Evolutionary conservation across 106 monocot species (phyloP), one percentile per base, ranked within the genome.

Genomic region (Dendrobium catenatum): DNA sequence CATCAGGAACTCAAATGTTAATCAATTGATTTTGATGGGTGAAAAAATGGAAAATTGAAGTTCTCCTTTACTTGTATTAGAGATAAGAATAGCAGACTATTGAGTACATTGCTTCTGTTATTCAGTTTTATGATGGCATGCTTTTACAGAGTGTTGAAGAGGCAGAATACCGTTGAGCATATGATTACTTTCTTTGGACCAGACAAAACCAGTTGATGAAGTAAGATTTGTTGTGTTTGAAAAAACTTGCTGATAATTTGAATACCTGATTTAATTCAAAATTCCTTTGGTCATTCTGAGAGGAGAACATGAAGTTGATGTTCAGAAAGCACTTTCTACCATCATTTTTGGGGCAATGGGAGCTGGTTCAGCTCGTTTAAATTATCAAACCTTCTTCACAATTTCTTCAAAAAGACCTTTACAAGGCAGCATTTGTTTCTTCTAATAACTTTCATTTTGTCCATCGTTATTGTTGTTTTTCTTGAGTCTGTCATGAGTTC

Each of bases 161-260:
- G 85, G 84, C 89, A 76, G 96, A 96, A 86, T 96, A 94, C 42
- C 90, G 90, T 54, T 89, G 88, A 79, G 94, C 96, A 78, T 94
- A 85, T 82, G 92, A 94, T 81, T 78, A 82, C 73, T 90, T 61
- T 90, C 85, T 67, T 96, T 96, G 89, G 94, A 94, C 58, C 87
- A 88, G 51, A 85, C 79, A 20, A 92, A 86, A 78, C 90, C 86
- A 78, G 90, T 90, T 79, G 96, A 96, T 8, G 96, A 96, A 88
- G 96, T 96, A 87, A 80, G 40, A 4, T 24, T 56, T 22, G 4
- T 26, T 66, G 20, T 66, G 7, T 22, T 66, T 2, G n/a, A 66
- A 20, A 66, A 66, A 20, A 16, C n/a, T 66, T 66, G n/a, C 66
- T 66, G 17, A 66, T 66, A 26, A 72, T 37, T 72, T 72, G 27